Evolutionary conservation across 2,329 filamentous ascomycete genomes (phyloP).

Genomic region (Aureobasidium leucospermi): DNA sequence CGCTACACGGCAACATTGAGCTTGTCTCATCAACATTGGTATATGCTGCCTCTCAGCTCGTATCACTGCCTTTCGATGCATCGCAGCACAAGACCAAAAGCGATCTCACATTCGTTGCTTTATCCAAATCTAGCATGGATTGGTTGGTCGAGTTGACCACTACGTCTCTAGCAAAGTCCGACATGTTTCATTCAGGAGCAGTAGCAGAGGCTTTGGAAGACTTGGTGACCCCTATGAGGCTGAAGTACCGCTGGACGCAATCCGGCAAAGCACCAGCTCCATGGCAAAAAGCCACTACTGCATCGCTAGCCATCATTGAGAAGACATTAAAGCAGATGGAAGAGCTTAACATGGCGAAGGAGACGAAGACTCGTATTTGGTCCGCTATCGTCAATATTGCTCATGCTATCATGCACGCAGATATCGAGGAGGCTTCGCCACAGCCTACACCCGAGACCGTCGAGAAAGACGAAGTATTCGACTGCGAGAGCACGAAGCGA

Average conservation of each 20-base stretch:
- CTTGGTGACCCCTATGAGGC: slow-evolving; percentile 60
- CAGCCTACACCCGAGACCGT: slow-evolving; percentile 37
- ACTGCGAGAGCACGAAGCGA: slow-evolving; percentile 64
- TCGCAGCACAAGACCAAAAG: slow-evolving; percentile 21
- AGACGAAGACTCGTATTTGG: slow-evolving; percentile 14
- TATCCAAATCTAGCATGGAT: slow-evolving; percentile 75
- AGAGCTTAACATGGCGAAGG: slow-evolving; percentile 20
- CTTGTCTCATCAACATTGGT: slow-evolving; percentile 64
- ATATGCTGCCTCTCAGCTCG: slow-evolving; percentile 61
- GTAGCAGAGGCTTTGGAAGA: slow-evolving; percentile 59
- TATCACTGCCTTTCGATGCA: slow-evolving; percentile 58
- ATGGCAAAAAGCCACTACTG: slow-evolving; percentile 74
- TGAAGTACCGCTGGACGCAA: slow-evolving; percentile 74
- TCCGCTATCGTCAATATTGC: slow-evolving; percentile 53
- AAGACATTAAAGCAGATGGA: slow-evolving; percentile 15
- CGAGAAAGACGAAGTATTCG: slow-evolving; percentile 67
- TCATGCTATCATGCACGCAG: slow-evolving; percentile 62
- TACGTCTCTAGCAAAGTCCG: slow-evolving; percentile 52
- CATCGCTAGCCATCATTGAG: slow-evolving; percentile 55
- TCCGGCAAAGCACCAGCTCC: slow-evolving; percentile 63
- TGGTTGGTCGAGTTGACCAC: slow-evolving; percentile 57
- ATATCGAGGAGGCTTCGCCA: slow-evolving; percentile 49
- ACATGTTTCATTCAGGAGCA: slow-evolving; percentile 63
- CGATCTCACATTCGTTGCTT: slow-evolving; percentile 77
- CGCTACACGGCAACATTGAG: slow-evolving; percentile 58